Evolutionary conservation across 202 grass and related monocot species (phyloP), one percentile per base, ranked within the genome.

Genomic region (Dendrocalamus latiflorus): DNA sequence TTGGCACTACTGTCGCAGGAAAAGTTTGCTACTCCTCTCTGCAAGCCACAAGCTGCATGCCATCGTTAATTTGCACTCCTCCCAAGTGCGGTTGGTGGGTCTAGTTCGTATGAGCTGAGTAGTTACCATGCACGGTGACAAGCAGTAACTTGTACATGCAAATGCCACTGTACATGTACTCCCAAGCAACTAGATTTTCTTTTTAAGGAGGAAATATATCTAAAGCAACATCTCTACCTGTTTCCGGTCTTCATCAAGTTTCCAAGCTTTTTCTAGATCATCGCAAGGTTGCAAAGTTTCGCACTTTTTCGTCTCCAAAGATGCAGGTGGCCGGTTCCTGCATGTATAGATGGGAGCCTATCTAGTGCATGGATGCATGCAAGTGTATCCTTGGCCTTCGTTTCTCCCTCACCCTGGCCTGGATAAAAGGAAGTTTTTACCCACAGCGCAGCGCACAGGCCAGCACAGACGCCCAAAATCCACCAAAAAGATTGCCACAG

Each of bases 401-500:
- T 57, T 57, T 57, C n/a, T 24, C n/a, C n/a, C 54, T 47, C 57
- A 0, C 58, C 24, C 39, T 77, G 24, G 3, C 59, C 26, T 6
- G 6, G 57, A 26, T 9, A 38, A 25, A 73, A 36, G 60, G 30
- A 50, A 2, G 21, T 38, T 65, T 83, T 66, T 12, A 60, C 21
- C 39, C 42, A 20, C 17, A 49, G 44, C 12, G 21, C 43, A 47
- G 47, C 4, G 12, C 34, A 15, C n/a, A n/a, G n/a, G n/a, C n/a
- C n/a, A n/a, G n/a, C n/a, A n/a, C 30, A 54, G 15, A 20, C 33
- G 24, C 34, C 63, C 55, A 76, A 24, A 73, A 89, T 83, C 73
- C 38, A 86, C 78, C 22, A 22, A 83, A 83, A 82, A 86, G 78
- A 90, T 86, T 2, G 78, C 39, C 49, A 78, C 88, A 78, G 83